A percentile compares a stretch with the other conserved stretches of the same genome.
Evolutionary conservation across 1,284 basidiomycete genomes (phyloP).

Genomic region (Cerioporus squamosus): DNA sequence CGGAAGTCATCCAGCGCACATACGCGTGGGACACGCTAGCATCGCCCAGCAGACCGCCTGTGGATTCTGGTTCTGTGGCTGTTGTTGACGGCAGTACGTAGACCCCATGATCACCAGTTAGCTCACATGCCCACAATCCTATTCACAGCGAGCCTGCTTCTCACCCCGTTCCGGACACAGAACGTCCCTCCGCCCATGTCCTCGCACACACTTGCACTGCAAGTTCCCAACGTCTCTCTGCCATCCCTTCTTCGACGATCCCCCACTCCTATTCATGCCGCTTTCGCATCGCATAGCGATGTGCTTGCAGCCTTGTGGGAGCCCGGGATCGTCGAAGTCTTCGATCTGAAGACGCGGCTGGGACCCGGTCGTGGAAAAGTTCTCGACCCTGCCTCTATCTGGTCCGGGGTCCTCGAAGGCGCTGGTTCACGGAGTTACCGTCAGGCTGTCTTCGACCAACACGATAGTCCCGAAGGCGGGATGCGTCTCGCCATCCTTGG

Average conservation of each 20-base stretch:
- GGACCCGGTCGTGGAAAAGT: slow-evolving; percentile 65
- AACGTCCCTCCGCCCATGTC: slow-evolving; percentile 98
- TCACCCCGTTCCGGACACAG: slow-evolving; percentile 93
- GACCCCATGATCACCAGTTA: not conserved
- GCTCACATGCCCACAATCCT: not conserved
- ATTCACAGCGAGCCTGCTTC: slow-evolving; percentile 65
- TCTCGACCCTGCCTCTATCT: slow-evolving; percentile 60
- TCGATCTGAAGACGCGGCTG: slow-evolving; percentile 68
- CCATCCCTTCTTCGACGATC: slow-evolving; percentile 20
- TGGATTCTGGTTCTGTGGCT: slow-evolving; percentile 85
- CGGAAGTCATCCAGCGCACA: slow-evolving; percentile 60
- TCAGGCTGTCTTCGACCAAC: slow-evolving; percentile 23
- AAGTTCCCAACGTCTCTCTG: slow-evolving; percentile 21
- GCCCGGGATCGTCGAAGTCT: slow-evolving; percentile 65
- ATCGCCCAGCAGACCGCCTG: slow-evolving; percentile 65
- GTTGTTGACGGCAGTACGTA: slow-evolving; percentile 89
- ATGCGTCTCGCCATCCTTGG: slow-evolving; percentile 24
- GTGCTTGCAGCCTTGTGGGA: slow-evolving; percentile 75
- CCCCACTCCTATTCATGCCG: slow-evolving; percentile 50
- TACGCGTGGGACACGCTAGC: slow-evolving; percentile 82
- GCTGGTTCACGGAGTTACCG: slow-evolving; percentile 14
- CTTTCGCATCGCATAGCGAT: slow-evolving; percentile 65
- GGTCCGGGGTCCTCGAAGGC: slow-evolving; percentile 43
- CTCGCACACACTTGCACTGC: slow-evolving; percentile 63
- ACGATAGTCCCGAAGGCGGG: not conserved